phyloP scores from a whole-genome alignment of 2,329 filamentous ascomycete genomes.

The Pezicula neosporulosa region DNA sequence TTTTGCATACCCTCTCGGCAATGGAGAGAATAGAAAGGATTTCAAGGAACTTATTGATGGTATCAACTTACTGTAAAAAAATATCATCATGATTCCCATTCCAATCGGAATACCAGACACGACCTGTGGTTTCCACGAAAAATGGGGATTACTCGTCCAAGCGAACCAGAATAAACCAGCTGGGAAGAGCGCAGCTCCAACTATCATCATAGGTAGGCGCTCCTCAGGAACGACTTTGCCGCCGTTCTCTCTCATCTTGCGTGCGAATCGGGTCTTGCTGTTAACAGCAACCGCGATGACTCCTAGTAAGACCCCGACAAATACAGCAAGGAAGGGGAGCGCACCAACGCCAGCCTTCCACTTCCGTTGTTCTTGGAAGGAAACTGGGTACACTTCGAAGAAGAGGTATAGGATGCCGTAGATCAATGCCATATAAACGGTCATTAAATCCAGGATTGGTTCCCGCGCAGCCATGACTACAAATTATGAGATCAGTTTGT shows the following conservation, averaged over 20 bases:
- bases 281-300: slow-evolving; percentile 48
- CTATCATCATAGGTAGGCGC: slow-evolving; percentile 49
- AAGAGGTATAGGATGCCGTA: slow-evolving; percentile 39
- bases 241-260: slow-evolving; percentile 19
- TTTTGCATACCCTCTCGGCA: too few relatives aligned
- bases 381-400: slow-evolving; percentile 41
- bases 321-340: slow-evolving; percentile 37
- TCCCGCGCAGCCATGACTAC: slow-evolving; percentile 1
- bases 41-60: too few relatives aligned
- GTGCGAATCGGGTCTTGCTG: slow-evolving; percentile 28
- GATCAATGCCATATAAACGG: slow-evolving; percentile 28
- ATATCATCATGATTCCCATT: slow-evolving; percentile 39
- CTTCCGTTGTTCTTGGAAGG: slow-evolving; percentile 33
- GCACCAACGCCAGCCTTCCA: slow-evolving; percentile 33
- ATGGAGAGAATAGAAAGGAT: too few relatives aligned
- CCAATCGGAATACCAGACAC: slow-evolving; percentile 37
- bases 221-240: slow-evolving; percentile 35
- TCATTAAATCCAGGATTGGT: slow-evolving; percentile 7
- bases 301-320: slow-evolving; percentile 30
- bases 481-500: neutral
- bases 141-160: slow-evolving; percentile 73
- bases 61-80: slow-evolving; percentile 31
- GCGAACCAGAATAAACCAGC: slow-evolving; percentile 78
- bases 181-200: slow-evolving; percentile 62
- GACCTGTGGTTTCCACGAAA: slow-evolving; percentile 38